A percentile compares a stretch with the other conserved stretches of the same genome.
phyloP scores from a whole-genome alignment of 768 basidiomycete genomes.

The Saitozyma sp. region DNA sequence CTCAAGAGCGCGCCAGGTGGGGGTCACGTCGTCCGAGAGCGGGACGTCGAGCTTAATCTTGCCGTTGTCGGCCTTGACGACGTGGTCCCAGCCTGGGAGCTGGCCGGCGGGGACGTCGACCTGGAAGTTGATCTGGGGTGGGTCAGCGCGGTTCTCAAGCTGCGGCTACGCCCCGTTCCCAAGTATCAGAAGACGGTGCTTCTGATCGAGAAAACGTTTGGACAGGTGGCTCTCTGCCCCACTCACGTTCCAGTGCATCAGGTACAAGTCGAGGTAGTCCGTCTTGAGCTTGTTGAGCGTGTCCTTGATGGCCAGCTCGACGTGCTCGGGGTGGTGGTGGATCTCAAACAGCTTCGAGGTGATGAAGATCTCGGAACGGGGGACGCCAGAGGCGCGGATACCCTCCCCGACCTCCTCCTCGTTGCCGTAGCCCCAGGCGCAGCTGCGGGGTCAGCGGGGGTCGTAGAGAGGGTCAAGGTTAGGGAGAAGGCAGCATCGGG shows the following conservation, averaged over 20 bases:
- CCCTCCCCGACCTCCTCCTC: constrained; percentile 71
- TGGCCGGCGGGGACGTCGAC: constrained; percentile 31
- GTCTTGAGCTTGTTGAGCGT: constrained; percentile 50
- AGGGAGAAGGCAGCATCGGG: no score
- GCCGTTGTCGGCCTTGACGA: constrained; percentile 54
- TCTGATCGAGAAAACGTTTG: constrained; percentile 53
- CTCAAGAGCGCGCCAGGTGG: constrained; percentile 79
- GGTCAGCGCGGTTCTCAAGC: no score
- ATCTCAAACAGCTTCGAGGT: constrained; percentile 57
- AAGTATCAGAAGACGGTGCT: neutral
- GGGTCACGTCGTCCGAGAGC: constrained; percentile 69
- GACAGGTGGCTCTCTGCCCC: neutral
- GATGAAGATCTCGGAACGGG: constrained; percentile 72
- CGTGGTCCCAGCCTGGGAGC: constrained; percentile 19
- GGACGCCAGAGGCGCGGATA: constrained; percentile 66
- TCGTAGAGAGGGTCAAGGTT: no score
- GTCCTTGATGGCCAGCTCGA: constrained; percentile 68
- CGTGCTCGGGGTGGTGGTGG: constrained; percentile 67
- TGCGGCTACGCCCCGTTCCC: neutral
- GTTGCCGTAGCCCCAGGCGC: constrained; percentile 66
- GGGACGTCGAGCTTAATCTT: constrained; percentile 58
- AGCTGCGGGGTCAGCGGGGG: constrained; percentile 28
- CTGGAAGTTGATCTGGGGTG: constrained; percentile 30
- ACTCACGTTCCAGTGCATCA: constrained; percentile 69
- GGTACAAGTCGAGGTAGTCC: constrained; percentile 74